Conservation (phyloP, 768 basidiomycete genomes). For the Amanita rubescens region DNA sequence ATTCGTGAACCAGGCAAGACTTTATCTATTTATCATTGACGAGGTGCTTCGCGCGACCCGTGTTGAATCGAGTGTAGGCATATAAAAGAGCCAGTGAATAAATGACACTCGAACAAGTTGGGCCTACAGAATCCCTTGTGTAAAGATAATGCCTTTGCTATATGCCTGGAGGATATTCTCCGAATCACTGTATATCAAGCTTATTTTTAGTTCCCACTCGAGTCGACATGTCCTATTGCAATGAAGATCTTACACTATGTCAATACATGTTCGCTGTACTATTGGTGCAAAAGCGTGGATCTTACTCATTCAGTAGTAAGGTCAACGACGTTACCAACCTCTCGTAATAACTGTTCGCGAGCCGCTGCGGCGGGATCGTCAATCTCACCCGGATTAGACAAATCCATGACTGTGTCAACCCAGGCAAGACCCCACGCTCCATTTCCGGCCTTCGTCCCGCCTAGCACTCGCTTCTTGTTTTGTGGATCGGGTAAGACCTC, state of each 20-base stretch:
- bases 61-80: too few species aligned
- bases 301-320: not conserved
- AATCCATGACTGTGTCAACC: conserved; percentile 55
- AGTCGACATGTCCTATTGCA: not conserved
- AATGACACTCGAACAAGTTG: too few species aligned
- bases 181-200: too few species aligned
- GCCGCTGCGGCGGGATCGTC: not conserved
- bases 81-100: too few species aligned
- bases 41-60: too few species aligned
- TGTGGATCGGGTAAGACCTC: conserved; percentile 43
- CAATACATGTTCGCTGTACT: not conserved
- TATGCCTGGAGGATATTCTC: not conserved
- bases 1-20: too few species aligned
- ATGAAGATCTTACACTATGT: not conserved
- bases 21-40: too few species aligned
- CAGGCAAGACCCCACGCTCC: conserved; percentile 78
- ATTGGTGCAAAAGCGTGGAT: too few species aligned
- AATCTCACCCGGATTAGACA: conserved; percentile 11
- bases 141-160: too few species aligned
- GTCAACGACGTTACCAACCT: not conserved
- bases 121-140: too few species aligned
- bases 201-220: too few species aligned
- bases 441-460: conserved; percentile 69
- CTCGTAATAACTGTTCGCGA: not conserved
- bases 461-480: conserved; percentile 42